Base-by-base conservation (phyloP, 108 stramenopile genomes). In the Ochromonas danica region DNA sequence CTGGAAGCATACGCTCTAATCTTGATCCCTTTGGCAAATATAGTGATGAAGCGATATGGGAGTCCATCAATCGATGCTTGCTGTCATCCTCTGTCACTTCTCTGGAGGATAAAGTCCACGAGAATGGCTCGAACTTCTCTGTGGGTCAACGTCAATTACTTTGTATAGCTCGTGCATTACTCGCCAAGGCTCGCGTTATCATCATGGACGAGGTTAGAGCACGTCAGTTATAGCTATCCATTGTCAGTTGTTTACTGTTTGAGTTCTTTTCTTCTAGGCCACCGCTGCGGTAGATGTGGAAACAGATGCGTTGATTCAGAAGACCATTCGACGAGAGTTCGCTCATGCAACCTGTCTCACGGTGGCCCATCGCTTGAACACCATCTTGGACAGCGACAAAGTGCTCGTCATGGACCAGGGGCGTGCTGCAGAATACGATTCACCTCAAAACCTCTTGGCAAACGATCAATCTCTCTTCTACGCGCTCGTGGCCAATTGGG, bases 111-210 rank as follows among this genome's bases (percentile, higher is more conserved):
- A 51, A 63, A 28, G 93, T 99, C 0, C 79, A 84, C 17, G 95
- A 95, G 81, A 91, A 88, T 63, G 98, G 98, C 31, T 79, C 78
- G 35, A 97, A 99, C 85, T 92, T 90, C 51, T 89, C 89, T 33
- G 90, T 94, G n/a, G 98, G 98, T 28, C 94, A 99, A 81, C 87
- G 98, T 40, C 96, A 97, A 81, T 88, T 99, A 0, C 82, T 99
- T 22, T 95, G 95, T 43, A 91, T 99, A 82, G 96, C 94, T 2
- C 86, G 98, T 28, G 96, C 96, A 0, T 83, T 97, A 81, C 81
- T 99, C 0, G 79, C 86, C 27, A 83, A 88, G 25, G 79, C 72
- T 6, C 14, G 31, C 14, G 40, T 75, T 33, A 75, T 75, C 38
- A 33, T 75, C 10, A 75, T 75, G 72, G 72, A 57, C 40, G 51